Evolutionary conservation across 2,329 filamentous ascomycete species (phyloP), one percentile per base, ranked within the genome.

Genomic region (Ophiostoma angusticollis): DNA sequence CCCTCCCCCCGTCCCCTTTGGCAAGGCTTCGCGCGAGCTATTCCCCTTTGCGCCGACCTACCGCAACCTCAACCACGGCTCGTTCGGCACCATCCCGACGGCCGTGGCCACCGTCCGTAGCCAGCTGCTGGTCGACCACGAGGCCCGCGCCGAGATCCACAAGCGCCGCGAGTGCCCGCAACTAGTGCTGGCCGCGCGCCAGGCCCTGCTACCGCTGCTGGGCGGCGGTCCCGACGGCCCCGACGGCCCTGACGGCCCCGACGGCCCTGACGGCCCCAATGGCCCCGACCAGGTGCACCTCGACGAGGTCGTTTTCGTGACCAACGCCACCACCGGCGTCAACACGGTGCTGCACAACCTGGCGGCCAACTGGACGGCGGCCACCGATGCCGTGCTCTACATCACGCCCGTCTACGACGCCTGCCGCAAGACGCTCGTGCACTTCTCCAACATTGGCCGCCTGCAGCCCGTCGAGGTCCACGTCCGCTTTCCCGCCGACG

Each of bases 271-370:
- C n/a, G n/a, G n/a, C n/a, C n/a, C n/a, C n/a, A n/a, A n/a, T n/a
- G n/a, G n/a, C n/a, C n/a, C n/a, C n/a, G n/a, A n/a, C n/a, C n/a
- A 35, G 32, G 52, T 62, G 0, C 18, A 40, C 31, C n/a, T 35
- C 9, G 60, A 72, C 16, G 72, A 78, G 38, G 62, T 78, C 25
- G 80, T 84, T 1, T 72, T 84, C 44, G 69, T 84, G 2, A 68
- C 73, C 17, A 86, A 86, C 53, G 78, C 80, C 16, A 83, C 79
- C 0, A 82, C 74, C 0, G 77, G 72, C 18, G 56, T 80, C 25
- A 81, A 82, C 50, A 77, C 70, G 0, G 68, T 84, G 6, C 61
- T 86, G 13, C 68, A 75, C n/a, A 82, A 78, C 47, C 54, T 86
- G 9, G 54, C 45, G 1, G 25, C 35, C 3, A 5, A 11, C 28